A percentile compares a stretch with the other conserved stretches of the same genome.
Evolutionary conservation across 352 stramenopile species (phyloP).

Genomic region (Thraustochytrium striatum): DNA sequence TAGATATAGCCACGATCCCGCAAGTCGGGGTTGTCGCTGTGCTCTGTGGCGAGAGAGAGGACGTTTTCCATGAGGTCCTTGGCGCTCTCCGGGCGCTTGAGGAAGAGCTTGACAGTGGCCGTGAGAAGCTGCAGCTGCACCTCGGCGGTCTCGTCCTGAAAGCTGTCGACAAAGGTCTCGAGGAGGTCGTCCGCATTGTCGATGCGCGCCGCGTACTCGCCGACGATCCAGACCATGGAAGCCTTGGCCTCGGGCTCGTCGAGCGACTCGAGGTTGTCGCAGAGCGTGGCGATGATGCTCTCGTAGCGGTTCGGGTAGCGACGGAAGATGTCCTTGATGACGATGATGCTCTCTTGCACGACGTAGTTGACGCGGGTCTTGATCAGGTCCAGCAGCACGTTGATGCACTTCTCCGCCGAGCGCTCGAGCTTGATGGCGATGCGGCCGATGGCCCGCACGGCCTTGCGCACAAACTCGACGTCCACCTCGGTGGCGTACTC

Average conservation of each 20-base stretch:
- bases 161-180: conserved; percentile 96
- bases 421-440: conserved; percentile 96
- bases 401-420: conserved; percentile 95
- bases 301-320: conserved; percentile 99
- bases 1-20: conserved; percentile 98
- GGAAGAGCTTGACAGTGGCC: conserved; percentile 97
- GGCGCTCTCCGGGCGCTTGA: conserved; percentile 80
- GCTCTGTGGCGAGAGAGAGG: conserved; percentile 93
- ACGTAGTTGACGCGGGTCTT: conserved; percentile 99
- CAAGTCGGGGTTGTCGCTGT: conserved; percentile 96
- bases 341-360: conserved; percentile 97
- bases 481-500: conserved; percentile 98
- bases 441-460: conserved; percentile 92
- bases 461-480: conserved; percentile 96
- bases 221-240: conserved; percentile 99
- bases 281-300: conserved; percentile 96
- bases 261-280: conserved; percentile 97
- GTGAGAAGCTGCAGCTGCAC: conserved; percentile 97
- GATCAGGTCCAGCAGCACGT: conserved; percentile 96
- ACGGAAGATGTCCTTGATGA: conserved; percentile 99
- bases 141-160: conserved; percentile 91
- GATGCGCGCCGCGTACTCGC: conserved; percentile 94
- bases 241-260: conserved; percentile 98
- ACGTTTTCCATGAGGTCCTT: conserved; percentile 91
- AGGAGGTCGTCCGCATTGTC: conserved; percentile 98